Percentiles rank a stretch among this genome's conserved stretches.
phyloP scores from a whole-genome alignment of 2,329 filamentous ascomycete genomes.

The Leptographium radiaticola region DNA sequence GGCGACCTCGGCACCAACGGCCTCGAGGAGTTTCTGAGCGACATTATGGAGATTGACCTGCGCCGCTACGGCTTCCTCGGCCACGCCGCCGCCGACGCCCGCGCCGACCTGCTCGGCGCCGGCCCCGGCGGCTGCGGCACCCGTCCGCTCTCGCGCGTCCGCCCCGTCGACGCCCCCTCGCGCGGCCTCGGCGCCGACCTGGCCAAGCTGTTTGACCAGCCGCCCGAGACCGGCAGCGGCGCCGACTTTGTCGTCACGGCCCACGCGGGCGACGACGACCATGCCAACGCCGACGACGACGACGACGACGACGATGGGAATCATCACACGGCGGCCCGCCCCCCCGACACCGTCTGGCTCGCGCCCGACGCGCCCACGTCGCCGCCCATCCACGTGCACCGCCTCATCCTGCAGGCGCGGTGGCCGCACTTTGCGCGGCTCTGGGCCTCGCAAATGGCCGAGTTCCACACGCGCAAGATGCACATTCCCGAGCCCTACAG shows the following conservation, averaged over 20 bases:
- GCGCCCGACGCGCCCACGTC: conserved; percentile 54
- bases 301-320: not conserved
- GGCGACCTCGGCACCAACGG: conserved; percentile 55
- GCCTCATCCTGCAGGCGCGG: conserved; percentile 82
- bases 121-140: no score
- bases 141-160: conserved; percentile 33
- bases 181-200: conserved; percentile 73
- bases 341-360: conserved; percentile 38
- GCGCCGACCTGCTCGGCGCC: conserved; percentile 24
- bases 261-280: conserved; percentile 43
- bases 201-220: conserved; percentile 72
- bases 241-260: conserved; percentile 89
- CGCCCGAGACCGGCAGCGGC: conserved; percentile 72
- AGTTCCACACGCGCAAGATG: conserved; percentile 95
- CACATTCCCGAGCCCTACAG: conserved; percentile 94
- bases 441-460: conserved; percentile 88
- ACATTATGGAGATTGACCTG: conserved; percentile 88
- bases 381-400: conserved; percentile 83
- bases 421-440: conserved; percentile 95
- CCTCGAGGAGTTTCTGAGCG: conserved; percentile 84
- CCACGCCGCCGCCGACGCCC: conserved; percentile 50
- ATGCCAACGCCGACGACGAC: conserved; percentile 23
- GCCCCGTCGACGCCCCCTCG: conserved; percentile 40
- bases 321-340: not conserved
- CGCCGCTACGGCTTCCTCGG: conserved; percentile 83